A percentile compares a stretch with the other conserved stretches of the same genome.
phyloP scores from a whole-genome alignment of 2,329 filamentous ascomycete genomes.

The Ophiosphaerella herpotricha region DNA sequence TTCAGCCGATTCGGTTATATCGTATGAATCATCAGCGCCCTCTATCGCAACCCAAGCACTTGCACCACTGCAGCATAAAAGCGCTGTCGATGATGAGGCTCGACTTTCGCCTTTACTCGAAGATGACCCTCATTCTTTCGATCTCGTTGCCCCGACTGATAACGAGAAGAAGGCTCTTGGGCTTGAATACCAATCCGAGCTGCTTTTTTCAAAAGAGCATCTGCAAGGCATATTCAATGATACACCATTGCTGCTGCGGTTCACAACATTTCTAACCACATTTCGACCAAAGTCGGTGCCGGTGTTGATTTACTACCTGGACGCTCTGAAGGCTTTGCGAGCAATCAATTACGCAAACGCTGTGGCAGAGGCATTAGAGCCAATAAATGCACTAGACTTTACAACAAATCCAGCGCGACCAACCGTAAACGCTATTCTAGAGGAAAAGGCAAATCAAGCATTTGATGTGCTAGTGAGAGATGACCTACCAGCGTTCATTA shows the following conservation, averaged over 20 bases:
- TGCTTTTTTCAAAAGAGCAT: slow-evolving; percentile 69
- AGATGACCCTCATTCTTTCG: slow-evolving; percentile 59
- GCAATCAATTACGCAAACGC: slow-evolving; percentile 74
- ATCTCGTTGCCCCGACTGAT: slow-evolving; percentile 53
- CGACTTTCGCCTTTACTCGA: slow-evolving; percentile 55
- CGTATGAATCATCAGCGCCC: slow-evolving; percentile 39
- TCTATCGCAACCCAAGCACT: slow-evolving; percentile 41
- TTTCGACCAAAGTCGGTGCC: slow-evolving; percentile 66
- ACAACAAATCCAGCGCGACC: slow-evolving; percentile 55
- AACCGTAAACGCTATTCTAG: slow-evolving; percentile 63
- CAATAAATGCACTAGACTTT: slow-evolving; percentile 61
- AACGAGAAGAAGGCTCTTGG: slow-evolving; percentile 50
- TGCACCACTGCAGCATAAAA: slow-evolving; percentile 52
- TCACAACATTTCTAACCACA: slow-evolving; percentile 68
- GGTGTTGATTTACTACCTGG: slow-evolving; percentile 72
- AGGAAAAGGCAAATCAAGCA: slow-evolving; percentile 66
- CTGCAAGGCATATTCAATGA: slow-evolving; percentile 68
- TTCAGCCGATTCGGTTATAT: slow-evolving; percentile 43
- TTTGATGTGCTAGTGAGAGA: slow-evolving; percentile 68
- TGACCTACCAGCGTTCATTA: slow-evolving; percentile 73
- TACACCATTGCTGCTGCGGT: slow-evolving; percentile 65
- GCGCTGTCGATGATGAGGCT: slow-evolving; percentile 47
- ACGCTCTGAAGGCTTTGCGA: slow-evolving; percentile 70
- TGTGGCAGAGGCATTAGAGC: slow-evolving; percentile 64
- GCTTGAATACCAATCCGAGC: slow-evolving; percentile 67